Percentiles rank a stretch among this genome's conserved stretches.
Evolutionary conservation across 2,329 filamentous ascomycete species (phyloP).

Genomic region (Dactylella cylindrospora): DNA sequence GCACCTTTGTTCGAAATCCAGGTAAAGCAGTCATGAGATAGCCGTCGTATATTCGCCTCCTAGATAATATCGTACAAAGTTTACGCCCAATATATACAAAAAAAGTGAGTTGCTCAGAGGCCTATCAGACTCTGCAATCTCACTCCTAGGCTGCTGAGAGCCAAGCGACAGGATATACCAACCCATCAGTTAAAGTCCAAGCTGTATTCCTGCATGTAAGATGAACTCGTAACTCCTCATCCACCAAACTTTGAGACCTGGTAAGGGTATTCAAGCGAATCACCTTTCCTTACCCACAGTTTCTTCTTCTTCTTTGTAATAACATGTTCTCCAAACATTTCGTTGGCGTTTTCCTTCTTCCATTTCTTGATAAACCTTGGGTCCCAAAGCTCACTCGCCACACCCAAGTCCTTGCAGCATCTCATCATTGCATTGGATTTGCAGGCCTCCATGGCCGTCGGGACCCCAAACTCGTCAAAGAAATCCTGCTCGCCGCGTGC

Average conservation of each 20-base stretch:
- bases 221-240: constrained; percentile 16
- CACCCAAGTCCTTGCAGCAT: constrained; percentile 95
- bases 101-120: too few relatives aligned
- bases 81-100: too few relatives aligned
- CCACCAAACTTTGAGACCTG: constrained; percentile 36
- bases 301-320: constrained; percentile 85
- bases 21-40: too few relatives aligned
- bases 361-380: constrained; percentile 84
- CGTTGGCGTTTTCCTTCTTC: constrained; percentile 70
- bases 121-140: too few relatives aligned
- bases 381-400: constrained; percentile 95
- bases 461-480: constrained; percentile 84
- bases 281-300: constrained; percentile 82
- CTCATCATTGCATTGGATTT: constrained; percentile 97
- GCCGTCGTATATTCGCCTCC: too few relatives aligned
- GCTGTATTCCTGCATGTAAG: constrained; percentile 11
- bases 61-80: too few relatives aligned
- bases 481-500: constrained; percentile 93
- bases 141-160: too few relatives aligned
- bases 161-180: too few relatives aligned
- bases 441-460: constrained; percentile 92
- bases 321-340: constrained; percentile 87
- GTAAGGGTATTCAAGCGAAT: constrained; percentile 58
- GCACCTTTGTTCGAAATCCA: too few relatives aligned
- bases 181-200: too few relatives aligned